Base-by-base conservation (phyloP, 306 rosid genomes). In the Sesbania bispinosa region DNA sequence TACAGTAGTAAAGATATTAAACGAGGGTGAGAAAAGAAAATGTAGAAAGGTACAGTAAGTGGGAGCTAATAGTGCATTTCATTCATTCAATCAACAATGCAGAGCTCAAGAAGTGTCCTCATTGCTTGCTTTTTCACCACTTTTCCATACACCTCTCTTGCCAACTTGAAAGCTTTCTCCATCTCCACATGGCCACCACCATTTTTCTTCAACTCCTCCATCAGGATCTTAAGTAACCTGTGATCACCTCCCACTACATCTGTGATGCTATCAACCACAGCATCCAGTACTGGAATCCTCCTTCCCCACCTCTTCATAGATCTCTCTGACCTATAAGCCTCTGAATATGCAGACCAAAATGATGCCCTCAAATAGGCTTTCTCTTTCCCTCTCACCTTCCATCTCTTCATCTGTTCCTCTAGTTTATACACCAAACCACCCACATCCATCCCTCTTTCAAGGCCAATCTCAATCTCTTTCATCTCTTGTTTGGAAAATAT, bases 181-280 rank as follows among this genome's bases (percentile, higher is more conserved):
- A 76, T 83, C 61, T 81, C 89, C 53, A 74, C 39, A 21, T 36
- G 68, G n/a, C 87, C 89, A 3, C 76, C 63, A 16, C 74, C 67
- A 24, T 73, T 73, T 60, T 78, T 88, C 82, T 84, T 90, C 65
- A 84, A 4, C 48, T 80, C 83, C 30, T 81, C 94, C 74, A 79
- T 53, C 62, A 77, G 4, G 13, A 86, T 71, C 85, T 75, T 90
- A 41, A 86, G 80, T 18, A 89, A 50, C 77, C 98, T 87, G 60
- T 89, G 95, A 46, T 94, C 92, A 7, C 97, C 84, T 33, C 98
- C 97, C 26, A 85, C 84, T 1, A 80, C 88, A 10, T 87, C 93
- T 2, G 21, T 78, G 13, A 94, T 43, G 35, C 95, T 87, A 29
- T 89, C 86, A 58, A 80, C 83, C 76, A 75, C 91, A 0, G 47